Base-by-base conservation (phyloP, 2,329 filamentous ascomycete species). In the Dactylellina sp. region DNA sequence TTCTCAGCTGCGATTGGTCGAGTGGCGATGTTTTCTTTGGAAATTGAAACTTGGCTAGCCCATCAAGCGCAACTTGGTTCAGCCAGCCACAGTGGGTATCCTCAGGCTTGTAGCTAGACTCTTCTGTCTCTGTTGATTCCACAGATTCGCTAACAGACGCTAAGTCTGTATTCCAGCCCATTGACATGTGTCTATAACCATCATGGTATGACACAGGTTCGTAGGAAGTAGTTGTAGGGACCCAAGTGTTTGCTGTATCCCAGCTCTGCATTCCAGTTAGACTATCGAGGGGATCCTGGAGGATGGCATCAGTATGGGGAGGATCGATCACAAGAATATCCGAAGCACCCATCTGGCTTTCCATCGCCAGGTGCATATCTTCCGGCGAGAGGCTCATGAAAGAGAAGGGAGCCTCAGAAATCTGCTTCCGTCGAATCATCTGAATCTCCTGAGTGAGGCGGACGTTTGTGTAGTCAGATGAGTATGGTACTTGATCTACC, bases 401-500 rank as follows among this genome's bases (percentile, higher is more conserved):
- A 1, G 50, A 7, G 50, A 55, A 55, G 11, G 50, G 35, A 20
- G 32, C 14, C 20, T 55, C 28, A n/a, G 50, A 20, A 25, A 55
- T 20, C 35, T 55, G 50, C 24, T 18, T 39, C 16, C 40, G 50
- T 14, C 50, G 50, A 16, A 55, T 40, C 4, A 55, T 16, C 16
- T 55, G 50, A 11, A 55, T 49, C 35, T 65, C 62, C 25, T 50
- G 22, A 32, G 50, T 57, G 5, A 65, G 37, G 14, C 66, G 57
- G 18, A 39, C n/a, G 28, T 56, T 63, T 14, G 44, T 63, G 20
- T 71, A 71, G 7, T 62, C 59, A 11, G 50, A 32, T 9, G 57
- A 71, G 37, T 71, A 71, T 2, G 66, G 66, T 3, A 50, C 40
- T 39, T 71, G 66, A 25, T 55, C 50, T 7, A 35, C 53, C 1